These are phyloP conservation scores for Macaranga tanarius DNA, from an alignment of 441 rosid species.

Conservation along the genomic window DNA sequence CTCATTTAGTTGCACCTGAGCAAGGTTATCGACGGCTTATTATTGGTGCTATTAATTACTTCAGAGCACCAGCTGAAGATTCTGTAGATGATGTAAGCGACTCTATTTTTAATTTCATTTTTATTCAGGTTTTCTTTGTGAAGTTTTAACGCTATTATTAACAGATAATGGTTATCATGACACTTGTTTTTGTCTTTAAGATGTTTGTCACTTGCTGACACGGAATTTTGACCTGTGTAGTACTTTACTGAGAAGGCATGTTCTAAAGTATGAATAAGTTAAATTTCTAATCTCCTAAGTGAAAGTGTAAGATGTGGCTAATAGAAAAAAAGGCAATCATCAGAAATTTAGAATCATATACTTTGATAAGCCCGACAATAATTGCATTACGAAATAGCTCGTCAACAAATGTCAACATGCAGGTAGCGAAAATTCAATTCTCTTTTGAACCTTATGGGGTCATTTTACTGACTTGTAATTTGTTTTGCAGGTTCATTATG, in stretches of 20 bases:
- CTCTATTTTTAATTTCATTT: background rate
- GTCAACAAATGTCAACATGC: too few relatives aligned
- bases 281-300: background rate
- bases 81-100: conserved; percentile 66
- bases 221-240: background rate
- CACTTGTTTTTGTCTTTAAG: conserved; percentile 1
- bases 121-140: background rate
- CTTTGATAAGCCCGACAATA: background rate
- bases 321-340: background rate
- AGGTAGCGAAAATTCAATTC: background rate
- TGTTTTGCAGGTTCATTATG: conserved; percentile 69
- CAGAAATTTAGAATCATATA: background rate
- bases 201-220: background rate
- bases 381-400: too few relatives aligned
- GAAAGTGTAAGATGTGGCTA: background rate
- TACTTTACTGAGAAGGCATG: background rate
- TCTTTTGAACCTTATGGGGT: background rate
- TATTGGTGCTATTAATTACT: conserved; percentile 50
- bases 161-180: background rate
- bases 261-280: background rate
- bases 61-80: conserved; percentile 68
- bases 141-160: background rate
- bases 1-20: conserved; percentile 67
- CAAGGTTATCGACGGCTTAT: conserved; percentile 65
- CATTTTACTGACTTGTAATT: conserved; percentile 13